These are phyloP conservation scores for Citrus mangshanensis DNA, from an alignment of 345 rosid genomes.

Conservation along the genomic window DNA sequence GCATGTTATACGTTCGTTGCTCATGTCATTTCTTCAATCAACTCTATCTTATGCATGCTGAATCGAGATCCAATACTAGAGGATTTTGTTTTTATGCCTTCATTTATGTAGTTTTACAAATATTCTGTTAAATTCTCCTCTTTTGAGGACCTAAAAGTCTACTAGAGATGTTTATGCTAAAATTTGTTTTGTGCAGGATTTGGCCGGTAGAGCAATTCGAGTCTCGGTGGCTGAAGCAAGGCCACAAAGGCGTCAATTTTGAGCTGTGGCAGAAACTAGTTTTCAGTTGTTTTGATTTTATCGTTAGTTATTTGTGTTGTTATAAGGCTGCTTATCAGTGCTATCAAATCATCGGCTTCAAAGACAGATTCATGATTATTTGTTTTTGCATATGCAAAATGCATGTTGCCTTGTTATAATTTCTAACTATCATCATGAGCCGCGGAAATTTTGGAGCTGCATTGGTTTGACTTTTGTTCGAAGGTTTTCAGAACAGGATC, in stretches of 20 bases:
- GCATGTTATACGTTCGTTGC: not conserved
- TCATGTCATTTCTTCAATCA: not conserved
- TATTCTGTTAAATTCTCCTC: not conserved
- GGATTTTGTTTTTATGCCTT: not conserved
- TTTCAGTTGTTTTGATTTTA: not conserved
- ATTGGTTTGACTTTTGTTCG: not conserved
- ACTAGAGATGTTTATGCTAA: not conserved
- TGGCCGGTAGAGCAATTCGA: slow-evolving; percentile 85
- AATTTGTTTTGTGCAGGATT: slow-evolving; percentile 49
- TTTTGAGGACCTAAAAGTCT: not conserved
- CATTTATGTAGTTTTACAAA: not conserved
- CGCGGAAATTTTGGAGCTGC: slow-evolving; percentile 14
- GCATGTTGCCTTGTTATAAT: not conserved
- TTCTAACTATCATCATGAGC: slow-evolving; percentile 10
- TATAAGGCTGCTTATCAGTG: not conserved
- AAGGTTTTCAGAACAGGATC: not conserved
- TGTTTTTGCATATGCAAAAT: not conserved
- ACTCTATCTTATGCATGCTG: not conserved
- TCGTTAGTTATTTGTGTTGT: not conserved
- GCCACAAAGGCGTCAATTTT: slow-evolving; percentile 20
- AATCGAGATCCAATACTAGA: not conserved
- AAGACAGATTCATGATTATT: not conserved
- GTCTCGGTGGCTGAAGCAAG: slow-evolving; percentile 81
- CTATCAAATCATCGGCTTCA: not conserved
- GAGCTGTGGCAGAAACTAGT: not conserved